These are phyloP conservation scores for Lentinula detonsa DNA, from an alignment of 768 basidiomycete species.

Conservation along the genomic window DNA sequence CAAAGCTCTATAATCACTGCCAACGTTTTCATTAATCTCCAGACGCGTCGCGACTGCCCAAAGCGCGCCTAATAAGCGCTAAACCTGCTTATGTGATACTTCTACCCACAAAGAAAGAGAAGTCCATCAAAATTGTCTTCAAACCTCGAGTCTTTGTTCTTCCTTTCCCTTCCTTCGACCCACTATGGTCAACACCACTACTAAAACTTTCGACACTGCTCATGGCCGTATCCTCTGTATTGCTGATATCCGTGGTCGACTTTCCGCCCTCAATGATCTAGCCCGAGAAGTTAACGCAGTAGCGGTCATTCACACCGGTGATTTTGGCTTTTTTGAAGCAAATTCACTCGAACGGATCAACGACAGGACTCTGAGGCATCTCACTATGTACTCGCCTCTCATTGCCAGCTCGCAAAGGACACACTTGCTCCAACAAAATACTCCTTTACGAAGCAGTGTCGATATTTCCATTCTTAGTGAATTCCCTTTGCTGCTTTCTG, in stretches of 20 bases:
- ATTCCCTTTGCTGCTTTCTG: slow-evolving; percentile 86
- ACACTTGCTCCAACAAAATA: slow-evolving; percentile 70
- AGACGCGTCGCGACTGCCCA: no score
- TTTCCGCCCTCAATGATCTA: slow-evolving; percentile 85
- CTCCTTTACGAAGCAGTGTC: slow-evolving; percentile 70
- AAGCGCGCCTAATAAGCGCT: background rate
- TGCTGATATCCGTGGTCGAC: slow-evolving; percentile 87
- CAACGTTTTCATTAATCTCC: no score
- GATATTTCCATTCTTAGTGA: slow-evolving; percentile 83
- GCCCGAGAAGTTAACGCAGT: slow-evolving; percentile 84
- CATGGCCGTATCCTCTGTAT: slow-evolving; percentile 90
- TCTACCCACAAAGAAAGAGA: background rate
- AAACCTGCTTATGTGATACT: background rate
- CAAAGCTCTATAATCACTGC: no score
- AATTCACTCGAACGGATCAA: slow-evolving; percentile 84
- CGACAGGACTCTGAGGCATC: slow-evolving; percentile 93
- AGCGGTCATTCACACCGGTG: slow-evolving; percentile 95
- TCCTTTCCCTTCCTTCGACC: background rate
- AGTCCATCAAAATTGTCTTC: background rate
- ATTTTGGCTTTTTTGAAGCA: slow-evolving; percentile 96
- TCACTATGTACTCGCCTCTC: slow-evolving; percentile 94
- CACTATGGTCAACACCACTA: slow-evolving; percentile 40
- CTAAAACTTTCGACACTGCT: slow-evolving; percentile 71
- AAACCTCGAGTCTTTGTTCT: background rate
- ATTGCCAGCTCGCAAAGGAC: slow-evolving; percentile 78